Base-by-base conservation (phyloP, 106 monocot species). In the Acorus gramineus region DNA sequence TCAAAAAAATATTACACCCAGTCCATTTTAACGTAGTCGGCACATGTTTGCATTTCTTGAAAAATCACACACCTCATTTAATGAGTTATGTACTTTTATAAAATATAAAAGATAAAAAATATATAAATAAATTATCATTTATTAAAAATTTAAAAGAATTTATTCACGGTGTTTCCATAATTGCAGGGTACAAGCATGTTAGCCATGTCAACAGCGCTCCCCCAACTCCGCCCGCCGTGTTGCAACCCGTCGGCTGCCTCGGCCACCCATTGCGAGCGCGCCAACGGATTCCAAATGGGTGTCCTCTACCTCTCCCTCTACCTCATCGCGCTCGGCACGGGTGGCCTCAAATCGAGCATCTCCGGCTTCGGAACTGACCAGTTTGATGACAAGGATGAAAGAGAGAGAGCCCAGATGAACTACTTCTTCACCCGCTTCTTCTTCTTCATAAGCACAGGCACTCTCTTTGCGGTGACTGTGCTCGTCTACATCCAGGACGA, bases 351-450 rank as follows among this genome's bases (percentile, higher is more conserved):
- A 64, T 87, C 87, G 6, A 87, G 87, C 56, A 83, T 87, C 0
- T 87, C 87, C 1, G 84, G 88, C 3, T 88, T 88, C 49, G 88
- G 88, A 4, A 81, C 88, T 2, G 88, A 88, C 76, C 88, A 88
- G 70, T 88, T 88, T 52, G 88, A 88, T 55, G 84, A 81, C 8
- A 81, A 70, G 7, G 81, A 88, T 47, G 78, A 68, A 3, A 78
- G 65, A 66, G 88, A 88, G 68, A 81, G 68, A 60, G 64, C 65
- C 43, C 75, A 81, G 53, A 88, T 88, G 88, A 52, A 66, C 12
- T 78, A 51, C 70, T 87, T 87, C 78, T 87, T 87, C 77, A 77
- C 72, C 62, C 65, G 87, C 50, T 87, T 87, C 74, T 87, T 87
- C 75, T 75, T 87, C 74, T 61, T 83, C 80, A 83, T 87, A 63